Evolutionary conservation across 331 rosid species (phyloP), one percentile per base, ranked within the genome.

Genomic region (Ulmus americana): DNA sequence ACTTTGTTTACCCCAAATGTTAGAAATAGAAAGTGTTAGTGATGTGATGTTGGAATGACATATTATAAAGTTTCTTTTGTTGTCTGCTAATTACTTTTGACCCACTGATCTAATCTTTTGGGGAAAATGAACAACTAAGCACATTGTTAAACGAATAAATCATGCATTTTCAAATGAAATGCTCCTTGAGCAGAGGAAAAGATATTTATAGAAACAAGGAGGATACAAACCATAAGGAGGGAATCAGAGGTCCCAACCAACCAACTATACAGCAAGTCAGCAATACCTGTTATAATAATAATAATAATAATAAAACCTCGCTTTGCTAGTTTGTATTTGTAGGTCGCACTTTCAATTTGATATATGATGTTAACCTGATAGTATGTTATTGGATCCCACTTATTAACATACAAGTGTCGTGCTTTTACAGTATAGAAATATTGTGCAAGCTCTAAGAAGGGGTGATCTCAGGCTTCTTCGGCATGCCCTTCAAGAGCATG

Each of bases 381-480:
- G 6, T 15, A n/a, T 12, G 40, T n/a, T 38, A 7, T 39, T n/a
- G 8, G 35, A 8, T 48, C 35, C 15, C 35, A 12, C 13, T 10
- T 41, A 1, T 48, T 65, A 20, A 65, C 10, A 55, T 47, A 48
- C 22, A 47, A 59, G 39, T 38, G 40, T 45, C 46, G 20, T 68
- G 7, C 60, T 41, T 70, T 57, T 44, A 58, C 95, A 90, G 99
- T 94, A 94, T 65, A 67, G 67, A 55, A 79, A 87, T 77, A 79
- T 87, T 52, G 88, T 90, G 57, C 84, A 44, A 82, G 85, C 95
- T 73, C 82, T 94, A 60, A 87, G 74, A 78, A 85, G 90, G 79
- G 99, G 99, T 2, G 96, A 94, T 84, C 97, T 88, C 55, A 85
- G 88, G 39, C 97, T 90, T 69, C 96, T 87, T 45, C 95, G 97